Percentiles rank a stretch among this genome's conserved stretches.
Evolutionary conservation across 2,329 filamentous ascomycete genomes (phyloP).

Genomic region (Penicillium sp.): DNA sequence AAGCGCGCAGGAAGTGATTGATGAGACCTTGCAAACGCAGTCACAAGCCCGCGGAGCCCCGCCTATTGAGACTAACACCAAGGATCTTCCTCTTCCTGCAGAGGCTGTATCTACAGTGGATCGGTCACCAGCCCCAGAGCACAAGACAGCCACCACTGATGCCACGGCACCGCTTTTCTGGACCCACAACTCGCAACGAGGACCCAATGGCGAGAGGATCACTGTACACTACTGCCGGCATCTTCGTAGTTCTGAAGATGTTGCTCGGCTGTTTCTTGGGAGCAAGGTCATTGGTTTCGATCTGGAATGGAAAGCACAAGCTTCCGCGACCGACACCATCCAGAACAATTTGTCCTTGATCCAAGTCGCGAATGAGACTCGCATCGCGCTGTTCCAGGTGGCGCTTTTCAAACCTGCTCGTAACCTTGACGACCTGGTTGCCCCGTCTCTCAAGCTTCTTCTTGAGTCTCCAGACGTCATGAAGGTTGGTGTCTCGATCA

Average conservation of each 20-base stretch:
- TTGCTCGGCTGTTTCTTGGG: slow-evolving; percentile 59
- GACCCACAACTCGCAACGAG: slow-evolving; percentile 43
- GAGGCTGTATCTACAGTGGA: not conserved
- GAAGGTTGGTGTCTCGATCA: slow-evolving; percentile 73
- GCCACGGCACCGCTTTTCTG: slow-evolving; percentile 23
- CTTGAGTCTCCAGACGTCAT: slow-evolving; percentile 64
- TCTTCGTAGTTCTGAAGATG: slow-evolving; percentile 59
- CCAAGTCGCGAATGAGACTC: slow-evolving; percentile 70
- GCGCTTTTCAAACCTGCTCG: slow-evolving; percentile 52
- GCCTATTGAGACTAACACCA: not conserved
- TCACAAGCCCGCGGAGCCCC: not conserved
- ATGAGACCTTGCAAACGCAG: not conserved
- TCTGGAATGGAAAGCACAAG: slow-evolving; percentile 68
- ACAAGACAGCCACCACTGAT: not conserved
- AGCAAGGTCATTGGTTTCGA: slow-evolving; percentile 79
- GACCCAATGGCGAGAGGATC: slow-evolving; percentile 48
- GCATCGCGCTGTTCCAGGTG: slow-evolving; percentile 76
- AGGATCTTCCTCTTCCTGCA: not conserved
- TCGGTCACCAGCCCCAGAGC: not conserved
- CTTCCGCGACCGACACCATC: slow-evolving; percentile 44
- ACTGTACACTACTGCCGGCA: slow-evolving; percentile 73
- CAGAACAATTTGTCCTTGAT: slow-evolving; percentile 73
- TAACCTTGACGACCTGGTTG: slow-evolving; percentile 52
- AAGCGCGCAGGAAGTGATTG: not conserved
- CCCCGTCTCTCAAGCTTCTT: slow-evolving; percentile 63